Evolutionary conservation across 2,329 filamentous ascomycete genomes (phyloP).

Genomic region (Teratosphaeria pseudoeucalypti): DNA sequence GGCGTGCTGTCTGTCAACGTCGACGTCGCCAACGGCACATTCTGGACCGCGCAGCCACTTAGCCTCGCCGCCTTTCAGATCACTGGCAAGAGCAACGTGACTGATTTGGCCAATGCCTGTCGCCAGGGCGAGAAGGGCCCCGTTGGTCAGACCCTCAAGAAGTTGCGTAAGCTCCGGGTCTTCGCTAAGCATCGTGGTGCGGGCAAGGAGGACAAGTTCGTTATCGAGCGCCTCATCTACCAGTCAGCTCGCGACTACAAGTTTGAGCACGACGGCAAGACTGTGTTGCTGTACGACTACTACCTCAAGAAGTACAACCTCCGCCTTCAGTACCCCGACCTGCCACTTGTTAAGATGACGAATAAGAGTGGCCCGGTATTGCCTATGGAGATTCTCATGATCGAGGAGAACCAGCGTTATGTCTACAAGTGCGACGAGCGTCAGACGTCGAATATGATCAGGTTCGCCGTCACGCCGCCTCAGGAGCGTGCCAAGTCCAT

Average conservation of each 20-base stretch:
- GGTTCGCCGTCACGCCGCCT: slow-evolving; percentile 76
- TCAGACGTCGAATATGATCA: slow-evolving; percentile 82
- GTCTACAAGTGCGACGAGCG: slow-evolving; percentile 47
- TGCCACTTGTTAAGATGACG: slow-evolving; percentile 51
- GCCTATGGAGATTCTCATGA: slow-evolving; percentile 46
- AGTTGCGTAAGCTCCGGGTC: slow-evolving; percentile 34
- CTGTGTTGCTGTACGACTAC: slow-evolving; percentile 50
- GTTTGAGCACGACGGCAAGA: slow-evolving; percentile 30
- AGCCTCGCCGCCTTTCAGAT: slow-evolving; percentile 26
- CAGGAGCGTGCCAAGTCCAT: slow-evolving; percentile 58
- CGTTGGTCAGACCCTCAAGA: slow-evolving; percentile 27
- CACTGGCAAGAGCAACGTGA: slow-evolving; percentile 14
- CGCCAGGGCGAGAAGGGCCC: slow-evolving; percentile 10
- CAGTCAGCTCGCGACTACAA: slow-evolving; percentile 34
- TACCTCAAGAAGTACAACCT: slow-evolving; percentile 44
- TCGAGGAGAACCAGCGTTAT: slow-evolving; percentile 48
- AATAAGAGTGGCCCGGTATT: slow-evolving; percentile 40
- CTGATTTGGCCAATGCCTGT: slow-evolving; percentile 18
- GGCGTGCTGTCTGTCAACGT: slow-evolving; percentile 63
- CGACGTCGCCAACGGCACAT: slow-evolving; percentile 83
- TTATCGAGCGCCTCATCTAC: slow-evolving; percentile 40
- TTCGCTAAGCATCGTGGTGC: slow-evolving; percentile 29
- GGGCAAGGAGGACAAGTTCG: slow-evolving; percentile 32
- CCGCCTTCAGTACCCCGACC: slow-evolving; percentile 32
- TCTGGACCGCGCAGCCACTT: slow-evolving; percentile 52